Percentiles rank a stretch among this genome's conserved stretches.
These are phyloP conservation scores for Neostapfia colusana DNA, from an alignment of 176 grass and related monocot genomes.

Conservation along the genomic window DNA sequence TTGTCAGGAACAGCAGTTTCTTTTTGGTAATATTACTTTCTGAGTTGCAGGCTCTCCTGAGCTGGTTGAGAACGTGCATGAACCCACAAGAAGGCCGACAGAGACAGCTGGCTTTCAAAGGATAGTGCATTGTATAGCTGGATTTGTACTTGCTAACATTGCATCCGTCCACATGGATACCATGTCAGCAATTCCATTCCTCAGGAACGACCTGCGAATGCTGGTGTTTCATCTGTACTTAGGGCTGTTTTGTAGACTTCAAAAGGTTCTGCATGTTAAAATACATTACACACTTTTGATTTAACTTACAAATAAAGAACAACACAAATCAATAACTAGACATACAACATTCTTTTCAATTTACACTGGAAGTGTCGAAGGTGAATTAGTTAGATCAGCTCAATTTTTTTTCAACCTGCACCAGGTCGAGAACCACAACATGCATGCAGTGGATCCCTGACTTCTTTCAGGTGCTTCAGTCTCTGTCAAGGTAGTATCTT, in stretches of 20 bases:
- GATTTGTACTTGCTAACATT: too few species aligned
- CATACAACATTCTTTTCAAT: constrained; percentile 1
- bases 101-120: too few species aligned
- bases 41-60: too few species aligned
- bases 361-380: not conserved
- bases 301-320: not conserved
- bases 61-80: too few species aligned
- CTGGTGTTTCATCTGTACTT: not conserved
- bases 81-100: too few species aligned
- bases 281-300: not conserved
- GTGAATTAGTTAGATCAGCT: not conserved
- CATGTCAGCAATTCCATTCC: too few species aligned
- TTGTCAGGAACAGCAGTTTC: not conserved
- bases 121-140: too few species aligned
- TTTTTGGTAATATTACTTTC: not conserved
- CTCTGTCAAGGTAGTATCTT: not conserved
- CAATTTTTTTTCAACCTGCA: not conserved
- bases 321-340: not conserved
- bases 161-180: too few species aligned
- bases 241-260: too few species aligned
- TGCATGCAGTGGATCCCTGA: not conserved
- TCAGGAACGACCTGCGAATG: too few species aligned
- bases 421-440: not conserved
- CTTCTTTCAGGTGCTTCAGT: not conserved
- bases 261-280: not conserved